Evolutionary conservation across 352 stramenopile genomes (phyloP).

Genomic region (Halophytophthora polymorphica): DNA sequence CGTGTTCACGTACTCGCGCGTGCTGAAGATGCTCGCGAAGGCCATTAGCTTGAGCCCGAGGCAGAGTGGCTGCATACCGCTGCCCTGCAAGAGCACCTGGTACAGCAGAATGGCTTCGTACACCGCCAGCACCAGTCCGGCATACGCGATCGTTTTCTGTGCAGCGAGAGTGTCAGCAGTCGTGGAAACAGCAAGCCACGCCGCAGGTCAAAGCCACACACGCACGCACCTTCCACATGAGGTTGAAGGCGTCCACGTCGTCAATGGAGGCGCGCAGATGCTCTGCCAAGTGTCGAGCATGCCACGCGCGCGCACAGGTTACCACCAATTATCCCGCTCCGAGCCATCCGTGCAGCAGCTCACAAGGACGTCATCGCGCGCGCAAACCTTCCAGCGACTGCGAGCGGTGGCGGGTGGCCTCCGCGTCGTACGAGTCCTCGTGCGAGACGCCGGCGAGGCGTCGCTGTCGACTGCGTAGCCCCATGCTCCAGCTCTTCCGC

Average conservation of each 20-base stretch:
- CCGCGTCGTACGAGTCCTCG: slow-evolving; percentile 37
- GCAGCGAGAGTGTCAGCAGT: too few species aligned
- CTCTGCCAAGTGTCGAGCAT: slow-evolving; percentile 24
- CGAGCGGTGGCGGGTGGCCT: slow-evolving; percentile 28
- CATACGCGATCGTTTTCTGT: slow-evolving; percentile 36
- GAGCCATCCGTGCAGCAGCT: too few species aligned
- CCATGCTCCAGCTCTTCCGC: slow-evolving; percentile 25
- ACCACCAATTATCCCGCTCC: too few species aligned
- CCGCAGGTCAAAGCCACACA: neutral
- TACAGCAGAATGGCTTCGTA: slow-evolving; percentile 43
- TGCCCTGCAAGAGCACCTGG: slow-evolving; percentile 23
- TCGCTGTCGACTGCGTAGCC: slow-evolving; percentile 46
- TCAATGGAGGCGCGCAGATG: slow-evolving; percentile 43
- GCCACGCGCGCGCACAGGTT: too few species aligned
- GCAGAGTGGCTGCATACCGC: slow-evolving; percentile 18
- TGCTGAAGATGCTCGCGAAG: slow-evolving; percentile 33
- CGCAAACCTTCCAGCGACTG: slow-evolving; percentile 33
- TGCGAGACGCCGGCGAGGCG: slow-evolving; percentile 31
- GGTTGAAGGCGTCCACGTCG: slow-evolving; percentile 40
- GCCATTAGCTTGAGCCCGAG: slow-evolving; percentile 40
- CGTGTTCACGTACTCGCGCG: slow-evolving; percentile 32
- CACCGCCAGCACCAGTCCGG: slow-evolving; percentile 31
- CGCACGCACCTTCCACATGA: slow-evolving; percentile 39
- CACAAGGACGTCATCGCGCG: too few species aligned
- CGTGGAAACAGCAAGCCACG: slow-evolving; percentile 1